Base-by-base conservation (phyloP, 1,139 yeast species). In the Taphrina communis region DNA sequence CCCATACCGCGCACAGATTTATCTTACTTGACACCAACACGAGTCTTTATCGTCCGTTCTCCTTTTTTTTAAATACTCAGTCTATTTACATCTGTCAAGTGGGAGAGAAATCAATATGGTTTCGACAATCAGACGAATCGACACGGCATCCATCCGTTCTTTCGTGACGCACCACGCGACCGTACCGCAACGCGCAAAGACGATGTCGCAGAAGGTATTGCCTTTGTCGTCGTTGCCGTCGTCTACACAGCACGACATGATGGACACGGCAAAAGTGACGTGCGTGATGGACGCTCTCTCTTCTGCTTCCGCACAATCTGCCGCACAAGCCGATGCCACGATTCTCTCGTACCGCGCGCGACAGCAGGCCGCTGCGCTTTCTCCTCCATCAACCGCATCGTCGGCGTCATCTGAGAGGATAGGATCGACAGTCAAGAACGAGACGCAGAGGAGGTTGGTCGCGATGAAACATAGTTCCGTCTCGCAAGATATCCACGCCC, bases 121-220 rank as follows among this genome's bases (percentile, higher is more conserved):
- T 21, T 6, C 62, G 6, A 7, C 52, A 9, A 58, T 58, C 53
- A 42, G 53, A 31, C 38, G 39, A 12, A 44, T 58, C 17, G 62
- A 58, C 25, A 58, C 62, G 11, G 62, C 62, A 12, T 38, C 17
- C 36, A 44, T 58, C 36, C 11, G 60, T 5, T 9, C 35, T 12
- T 56, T 56, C 50, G 60, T 41, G 19, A 56, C 60, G 17, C 50
- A 38, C 50, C 46, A 56, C 35, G 36, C 48, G 36, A 12, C n/a
- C 2, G 11, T 31, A 25, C 31, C 31, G 31, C 31, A 25, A 25
- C 31, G 31, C 31, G 4, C 31, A 25, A 25, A 25, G 31, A 25
- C 31, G 31, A 25, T 4, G 31, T 25, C 4, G 31, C 31, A 25
- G 0, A 25, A 1, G 31, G 1, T 9, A 21, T 21, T 9, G n/a